Evolutionary conservation across 257 asterid genomes (phyloP).

Genomic region (Solanum bulbocastanum): DNA sequence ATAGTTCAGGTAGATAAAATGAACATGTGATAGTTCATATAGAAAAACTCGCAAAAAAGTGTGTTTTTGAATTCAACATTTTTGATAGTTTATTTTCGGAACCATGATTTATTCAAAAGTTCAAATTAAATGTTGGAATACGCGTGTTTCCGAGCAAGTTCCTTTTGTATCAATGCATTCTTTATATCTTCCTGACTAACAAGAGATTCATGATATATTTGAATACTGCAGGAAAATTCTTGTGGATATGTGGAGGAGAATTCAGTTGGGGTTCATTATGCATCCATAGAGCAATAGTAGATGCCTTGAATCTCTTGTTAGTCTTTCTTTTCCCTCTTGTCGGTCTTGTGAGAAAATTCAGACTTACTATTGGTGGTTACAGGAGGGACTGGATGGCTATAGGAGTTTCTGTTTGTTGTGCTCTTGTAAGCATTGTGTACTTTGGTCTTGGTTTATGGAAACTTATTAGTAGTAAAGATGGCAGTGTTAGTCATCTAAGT

Average conservation of each 20-base stretch:
- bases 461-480: neutral
- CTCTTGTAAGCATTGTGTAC: conserved; percentile 27
- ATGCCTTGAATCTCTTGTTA: conserved; percentile 24
- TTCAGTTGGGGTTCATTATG: conserved; percentile 18
- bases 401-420: conserved; percentile 25
- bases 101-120: neutral
- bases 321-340: conserved; percentile 24
- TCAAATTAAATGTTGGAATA: neutral
- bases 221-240: conserved; percentile 27
- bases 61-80: neutral
- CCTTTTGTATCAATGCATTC: neutral
- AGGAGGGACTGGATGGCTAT: conserved; percentile 21
- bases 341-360: conserved; percentile 12
- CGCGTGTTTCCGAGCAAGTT: neutral
- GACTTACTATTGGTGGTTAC: neutral
- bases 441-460: conserved; percentile 18
- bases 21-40: no score
- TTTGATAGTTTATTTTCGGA: neutral
- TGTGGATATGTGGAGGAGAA: conserved; percentile 26
- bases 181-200: neutral
- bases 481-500: conserved; percentile 8
- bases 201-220: neutral
- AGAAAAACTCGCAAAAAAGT: no score
- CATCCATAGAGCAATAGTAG: conserved; percentile 22
- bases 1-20: no score